Conservation (phyloP, 2,329 filamentous ascomycete genomes). For the Stachybotrys elegans region DNA sequence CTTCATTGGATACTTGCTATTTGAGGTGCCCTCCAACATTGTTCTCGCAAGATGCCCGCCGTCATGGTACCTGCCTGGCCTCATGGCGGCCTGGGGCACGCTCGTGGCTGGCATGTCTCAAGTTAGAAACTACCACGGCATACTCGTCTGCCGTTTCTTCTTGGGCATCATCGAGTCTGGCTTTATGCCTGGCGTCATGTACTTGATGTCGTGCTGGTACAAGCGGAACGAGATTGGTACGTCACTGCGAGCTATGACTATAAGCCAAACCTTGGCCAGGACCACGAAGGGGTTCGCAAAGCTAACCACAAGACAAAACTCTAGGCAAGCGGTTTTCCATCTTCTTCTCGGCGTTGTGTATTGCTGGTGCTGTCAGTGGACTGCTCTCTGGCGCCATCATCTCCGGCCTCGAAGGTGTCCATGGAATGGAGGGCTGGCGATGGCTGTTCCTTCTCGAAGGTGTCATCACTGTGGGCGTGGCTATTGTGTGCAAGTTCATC, state of each 20-base stretch:
- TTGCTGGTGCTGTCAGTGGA: conserved; percentile 63
- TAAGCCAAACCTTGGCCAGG: too few species aligned
- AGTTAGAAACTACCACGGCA: conserved; percentile 16
- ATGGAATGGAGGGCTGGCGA: conserved; percentile 40
- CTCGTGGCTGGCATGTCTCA: conserved; percentile 23
- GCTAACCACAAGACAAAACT: too few species aligned
- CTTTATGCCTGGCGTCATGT: conserved; percentile 53
- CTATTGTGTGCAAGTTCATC: conserved; percentile 55
- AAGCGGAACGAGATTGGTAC: conserved; percentile 24
- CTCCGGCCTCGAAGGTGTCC: conserved; percentile 47
- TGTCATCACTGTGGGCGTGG: conserved; percentile 56
- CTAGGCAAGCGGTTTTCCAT: conserved; percentile 42
- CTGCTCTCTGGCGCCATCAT: conserved; percentile 56
- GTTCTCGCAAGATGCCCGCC: conserved; percentile 59
- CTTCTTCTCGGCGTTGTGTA: conserved; percentile 67
- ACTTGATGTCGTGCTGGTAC: conserved; percentile 67
- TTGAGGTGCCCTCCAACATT: conserved; percentile 61
- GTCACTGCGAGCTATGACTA: too few species aligned
- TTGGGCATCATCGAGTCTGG: conserved; percentile 55
- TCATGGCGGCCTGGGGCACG: conserved; percentile 50
- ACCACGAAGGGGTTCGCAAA: too few species aligned
- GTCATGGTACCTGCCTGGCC: conserved; percentile 58
- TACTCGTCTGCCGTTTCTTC: conserved; percentile 34
- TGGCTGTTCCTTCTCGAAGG: conserved; percentile 55
- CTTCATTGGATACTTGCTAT: conserved; percentile 65